Base-by-base conservation (phyloP, 306 rosid species). In the Ceratonia siliqua region DNA sequence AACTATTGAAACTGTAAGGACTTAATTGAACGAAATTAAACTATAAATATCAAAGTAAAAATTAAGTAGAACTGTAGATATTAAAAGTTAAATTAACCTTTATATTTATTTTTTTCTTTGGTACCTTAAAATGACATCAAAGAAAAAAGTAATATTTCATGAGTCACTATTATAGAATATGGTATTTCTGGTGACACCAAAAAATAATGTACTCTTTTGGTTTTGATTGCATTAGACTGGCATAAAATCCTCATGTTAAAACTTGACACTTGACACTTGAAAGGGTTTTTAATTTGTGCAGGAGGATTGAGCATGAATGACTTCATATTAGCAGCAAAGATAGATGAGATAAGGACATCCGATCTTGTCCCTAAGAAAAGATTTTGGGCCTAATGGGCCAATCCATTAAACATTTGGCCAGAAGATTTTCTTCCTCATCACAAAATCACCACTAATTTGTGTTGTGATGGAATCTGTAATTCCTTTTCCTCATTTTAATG, bases 281-380 rank as follows among this genome's bases (percentile, higher is more conserved):
- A 76, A 68, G 32, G 39, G 66, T 53, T 69, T 69, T 27, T 28
- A 68, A 64, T 41, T 75, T 75, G 74, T 82, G 97, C 94, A 94
- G 98, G 96, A 68, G 98, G 98, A 62, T 89, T 94, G 84, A 91
- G 90, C 43, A 68, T 94, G 91, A 94, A 91, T 83, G 98, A 94
- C 82, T 94, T 85, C 84, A 87, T 94, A 43, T 85, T 94, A 7
- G 97, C 98, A 39, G 91, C 97, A 61, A 94, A 87, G 79, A 84
- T 94, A 61, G 97, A 90, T 75, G 89, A 72, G 35, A 89, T 94
- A 41, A 84, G 74, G 87, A 88, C 97, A 38, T 87, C 96, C 17
- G 98, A 94, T 81, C 96, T 94, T 59, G 91, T 43, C 66, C 90
- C 98, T 8, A 87, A 74, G 85, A 91, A 86, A 80, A 94, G 98